These are phyloP conservation scores for Circinella umbellata DNA, from an alignment of 371 early-diverging fungal genomes.

Conservation along the genomic window DNA sequence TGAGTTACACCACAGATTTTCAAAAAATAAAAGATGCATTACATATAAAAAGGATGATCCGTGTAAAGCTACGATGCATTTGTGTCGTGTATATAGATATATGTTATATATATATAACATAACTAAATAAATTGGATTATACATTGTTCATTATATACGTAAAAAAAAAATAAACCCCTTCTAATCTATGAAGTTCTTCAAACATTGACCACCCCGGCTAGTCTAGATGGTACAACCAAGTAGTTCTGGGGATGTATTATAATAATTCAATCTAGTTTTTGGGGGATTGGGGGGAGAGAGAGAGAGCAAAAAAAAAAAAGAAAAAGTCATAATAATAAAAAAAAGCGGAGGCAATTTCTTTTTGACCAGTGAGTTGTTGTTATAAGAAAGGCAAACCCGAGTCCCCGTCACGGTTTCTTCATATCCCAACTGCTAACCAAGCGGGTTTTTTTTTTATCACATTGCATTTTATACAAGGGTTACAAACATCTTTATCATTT, in stretches of 20 bases:
- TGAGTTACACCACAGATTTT: too few relatives aligned
- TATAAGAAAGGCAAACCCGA: constrained; percentile 1
- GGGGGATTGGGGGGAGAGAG: background rate
- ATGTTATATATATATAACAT: too few relatives aligned
- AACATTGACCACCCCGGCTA: too few relatives aligned
- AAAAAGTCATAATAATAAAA: background rate
- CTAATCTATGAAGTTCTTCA: background rate
- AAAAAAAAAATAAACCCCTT: constrained; percentile 3
- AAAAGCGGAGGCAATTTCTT: background rate
- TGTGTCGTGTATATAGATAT: too few relatives aligned
- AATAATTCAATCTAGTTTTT: background rate
- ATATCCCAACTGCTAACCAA: constrained; percentile 5
- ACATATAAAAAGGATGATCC: too few relatives aligned
- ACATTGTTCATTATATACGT: too few relatives aligned
- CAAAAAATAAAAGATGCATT: too few relatives aligned
- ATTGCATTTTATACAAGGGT: constrained; percentile 6
- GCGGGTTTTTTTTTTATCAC: constrained; percentile 7
- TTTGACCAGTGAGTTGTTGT: background rate
- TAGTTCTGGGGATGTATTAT: too few relatives aligned
- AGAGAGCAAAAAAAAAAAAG: background rate
- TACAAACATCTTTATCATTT: background rate
- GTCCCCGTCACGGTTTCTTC: constrained; percentile 8
- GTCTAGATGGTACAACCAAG: background rate
- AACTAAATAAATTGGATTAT: too few relatives aligned
- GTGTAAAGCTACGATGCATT: too few relatives aligned